Base-by-base conservation (phyloP, 495 filamentous ascomycete species). In the Parathielavia hyrcaniae region DNA sequence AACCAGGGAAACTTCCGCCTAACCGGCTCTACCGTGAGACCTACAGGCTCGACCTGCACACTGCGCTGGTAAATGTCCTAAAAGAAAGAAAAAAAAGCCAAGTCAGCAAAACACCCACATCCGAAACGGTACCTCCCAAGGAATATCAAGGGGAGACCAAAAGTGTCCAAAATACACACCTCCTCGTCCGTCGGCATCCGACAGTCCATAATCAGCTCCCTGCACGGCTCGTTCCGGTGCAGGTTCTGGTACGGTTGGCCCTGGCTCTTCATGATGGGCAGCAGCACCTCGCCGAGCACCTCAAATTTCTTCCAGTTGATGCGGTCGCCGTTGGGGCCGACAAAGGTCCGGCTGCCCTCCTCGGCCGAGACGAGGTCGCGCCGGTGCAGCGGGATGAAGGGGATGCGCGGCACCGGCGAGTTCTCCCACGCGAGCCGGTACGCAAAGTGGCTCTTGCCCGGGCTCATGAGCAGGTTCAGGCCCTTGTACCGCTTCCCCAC, bases 291-390 rank as follows among this genome's bases (percentile, higher is more conserved):
- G 5, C 90, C 90, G 75, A 97, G 86, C 19, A 98, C 86, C 75
- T 97, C 91, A 63, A 97, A 97, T 66, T 98, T 98, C 75, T 87
- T 90, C 93, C 93, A 98, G 67, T 97, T 97, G 66, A 98, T 89
- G 41, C 88, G 79, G 57, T 87, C 84, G 17, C 76, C 79, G 57
- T 86, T 83, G 22, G 86, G 81, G 20, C 84, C 85, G 11, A 96
- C 76, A 67, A 95, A 91, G 13, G 93, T 97, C 59, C 80, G 79
- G 69, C 93, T 97, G 22, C 93, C 93, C 71, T 95, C 89, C 67
- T 95, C 89, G 5, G 93, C 93, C 19, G 87, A 86, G 7, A 96
- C 89, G 32, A 98, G 76, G 71, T 98, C 93, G 38, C 90, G 81
- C 23, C 87, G 81, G 67, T 92, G 90, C 47, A 98, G 76, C n/a